Conservation (phyloP, 306 rosid genomes). For the Ormosia semicastrata region DNA sequence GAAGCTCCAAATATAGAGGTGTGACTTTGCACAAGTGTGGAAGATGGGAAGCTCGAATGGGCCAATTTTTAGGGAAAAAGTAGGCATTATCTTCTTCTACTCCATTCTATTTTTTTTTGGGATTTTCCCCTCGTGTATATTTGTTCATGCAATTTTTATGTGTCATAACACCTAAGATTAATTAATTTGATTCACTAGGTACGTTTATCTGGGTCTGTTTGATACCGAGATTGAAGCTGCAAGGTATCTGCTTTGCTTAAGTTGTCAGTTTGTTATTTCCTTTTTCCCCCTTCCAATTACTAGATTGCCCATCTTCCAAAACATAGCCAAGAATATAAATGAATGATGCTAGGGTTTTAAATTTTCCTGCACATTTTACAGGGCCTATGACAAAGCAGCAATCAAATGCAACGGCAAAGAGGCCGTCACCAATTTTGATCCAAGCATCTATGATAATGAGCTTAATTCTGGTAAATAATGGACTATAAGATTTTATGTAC, state of each 20-base stretch:
- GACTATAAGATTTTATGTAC: background rate
- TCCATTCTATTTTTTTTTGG: background rate
- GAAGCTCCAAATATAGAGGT: slow-evolving; percentile 98
- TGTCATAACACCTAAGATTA: background rate
- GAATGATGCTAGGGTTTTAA: slow-evolving; percentile 2
- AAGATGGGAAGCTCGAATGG: slow-evolving; percentile 99
- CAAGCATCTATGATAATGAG: slow-evolving; percentile 84
- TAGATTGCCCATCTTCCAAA: slow-evolving; percentile 7
- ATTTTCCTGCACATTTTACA: slow-evolving; percentile 25
- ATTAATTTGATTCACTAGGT: slow-evolving; percentile 48
- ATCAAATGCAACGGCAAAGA: slow-evolving; percentile 95
- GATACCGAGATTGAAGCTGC: slow-evolving; percentile 98
- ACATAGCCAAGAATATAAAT: background rate
- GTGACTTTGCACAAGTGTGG: slow-evolving; percentile 99
- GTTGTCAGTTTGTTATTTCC: background rate
- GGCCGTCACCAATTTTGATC: slow-evolving; percentile 99
- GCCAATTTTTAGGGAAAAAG: slow-evolving; percentile 98
- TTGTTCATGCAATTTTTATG: background rate
- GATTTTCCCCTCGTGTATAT: background rate
- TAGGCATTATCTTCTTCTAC: slow-evolving; percentile 22
- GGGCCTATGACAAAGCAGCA: slow-evolving; percentile 99
- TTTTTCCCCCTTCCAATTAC: background rate
- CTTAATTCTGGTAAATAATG: slow-evolving; percentile 63
- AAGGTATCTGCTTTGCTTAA: slow-evolving; percentile 42
- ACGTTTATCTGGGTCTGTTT: slow-evolving; percentile 92